Conservation (phyloP, 768 basidiomycete genomes). For the Infundibulicybe gibba region DNA sequence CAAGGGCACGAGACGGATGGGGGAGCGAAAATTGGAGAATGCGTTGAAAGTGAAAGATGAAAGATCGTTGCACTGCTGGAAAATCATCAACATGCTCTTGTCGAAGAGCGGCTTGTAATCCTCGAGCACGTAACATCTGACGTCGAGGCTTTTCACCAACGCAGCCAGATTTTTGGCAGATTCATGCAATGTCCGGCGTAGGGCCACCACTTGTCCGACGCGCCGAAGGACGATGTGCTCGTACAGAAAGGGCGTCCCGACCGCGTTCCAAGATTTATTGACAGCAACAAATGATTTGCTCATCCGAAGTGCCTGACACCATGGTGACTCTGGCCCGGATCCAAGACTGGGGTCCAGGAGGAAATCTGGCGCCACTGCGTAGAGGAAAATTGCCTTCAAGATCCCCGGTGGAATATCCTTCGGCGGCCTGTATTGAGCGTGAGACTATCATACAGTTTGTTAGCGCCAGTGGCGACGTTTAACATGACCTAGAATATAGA, state of each 20-base stretch:
- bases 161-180: slow-evolving; percentile 2
- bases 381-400: slow-evolving; percentile 1
- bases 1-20: neutral
- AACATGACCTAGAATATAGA: too few species aligned
- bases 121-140: slow-evolving; percentile 4
- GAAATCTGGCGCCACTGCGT: slow-evolving; percentile 1
- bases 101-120: slow-evolving; percentile 1
- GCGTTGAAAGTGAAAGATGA: slow-evolving; percentile 5
- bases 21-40: neutral
- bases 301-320: neutral
- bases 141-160: slow-evolving; percentile 7
- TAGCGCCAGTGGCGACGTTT: too few species aligned
- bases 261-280: slow-evolving; percentile 7
- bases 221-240: slow-evolving; percentile 7
- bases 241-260: slow-evolving; percentile 8
- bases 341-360: slow-evolving; percentile 3
- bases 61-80: neutral
- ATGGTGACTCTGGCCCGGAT: slow-evolving; percentile 1
- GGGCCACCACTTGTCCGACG: slow-evolving; percentile 3
- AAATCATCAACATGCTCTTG: too few species aligned
- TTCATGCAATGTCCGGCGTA: slow-evolving; percentile 4
- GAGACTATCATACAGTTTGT: too few species aligned
- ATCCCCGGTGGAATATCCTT: slow-evolving; percentile 3
- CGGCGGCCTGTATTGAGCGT: too few species aligned
- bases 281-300: slow-evolving; percentile 4